Conservation (phyloP, 2,329 filamentous ascomycete species). For the Sporothrix sp. region DNA sequence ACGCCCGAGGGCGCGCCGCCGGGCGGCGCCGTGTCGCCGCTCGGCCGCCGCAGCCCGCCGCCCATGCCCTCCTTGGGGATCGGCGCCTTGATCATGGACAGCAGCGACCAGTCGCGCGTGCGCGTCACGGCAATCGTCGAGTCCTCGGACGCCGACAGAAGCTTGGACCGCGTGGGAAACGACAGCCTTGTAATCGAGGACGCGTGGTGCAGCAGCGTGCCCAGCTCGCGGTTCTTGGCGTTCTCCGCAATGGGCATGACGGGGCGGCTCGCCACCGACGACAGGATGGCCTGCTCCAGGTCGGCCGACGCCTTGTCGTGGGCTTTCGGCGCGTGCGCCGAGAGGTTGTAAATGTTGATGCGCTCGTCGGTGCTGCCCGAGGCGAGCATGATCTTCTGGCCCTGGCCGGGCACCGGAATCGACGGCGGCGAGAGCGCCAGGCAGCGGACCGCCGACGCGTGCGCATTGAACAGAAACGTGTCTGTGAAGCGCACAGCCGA, state of each 20-base stretch:
- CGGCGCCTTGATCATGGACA: constrained; percentile 83
- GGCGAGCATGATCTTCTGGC: constrained; percentile 79
- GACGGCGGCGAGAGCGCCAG: constrained; percentile 75
- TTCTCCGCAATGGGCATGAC: constrained; percentile 59
- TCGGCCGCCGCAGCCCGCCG: constrained; percentile 46
- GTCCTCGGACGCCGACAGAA: constrained; percentile 82
- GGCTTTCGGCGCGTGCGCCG: constrained; percentile 52
- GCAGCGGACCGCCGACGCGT: constrained; percentile 80
- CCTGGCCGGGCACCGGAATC: constrained; percentile 46
- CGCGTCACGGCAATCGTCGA: constrained; percentile 82
- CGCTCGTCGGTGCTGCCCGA: constrained; percentile 89
- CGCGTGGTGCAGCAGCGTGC: constrained; percentile 76
- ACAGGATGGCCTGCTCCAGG: constrained; percentile 45
- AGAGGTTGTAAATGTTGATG: constrained; percentile 89
- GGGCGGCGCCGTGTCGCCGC: constrained; percentile 77
- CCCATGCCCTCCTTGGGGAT: constrained; percentile 57
- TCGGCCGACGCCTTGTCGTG: constrained; percentile 29
- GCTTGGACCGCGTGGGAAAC: constrained; percentile 79
- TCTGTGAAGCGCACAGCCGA: constrained; percentile 55
- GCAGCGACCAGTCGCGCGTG: constrained; percentile 78
- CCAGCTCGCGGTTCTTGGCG: constrained; percentile 76
- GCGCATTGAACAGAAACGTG: constrained; percentile 91
- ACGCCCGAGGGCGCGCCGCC: constrained; percentile 78
- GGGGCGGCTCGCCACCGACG: constrained; percentile 58
- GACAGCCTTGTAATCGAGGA: constrained; percentile 68